Conservation (phyloP, 495 filamentous ascomycete genomes). For the Aspergillus affinis region DNA sequence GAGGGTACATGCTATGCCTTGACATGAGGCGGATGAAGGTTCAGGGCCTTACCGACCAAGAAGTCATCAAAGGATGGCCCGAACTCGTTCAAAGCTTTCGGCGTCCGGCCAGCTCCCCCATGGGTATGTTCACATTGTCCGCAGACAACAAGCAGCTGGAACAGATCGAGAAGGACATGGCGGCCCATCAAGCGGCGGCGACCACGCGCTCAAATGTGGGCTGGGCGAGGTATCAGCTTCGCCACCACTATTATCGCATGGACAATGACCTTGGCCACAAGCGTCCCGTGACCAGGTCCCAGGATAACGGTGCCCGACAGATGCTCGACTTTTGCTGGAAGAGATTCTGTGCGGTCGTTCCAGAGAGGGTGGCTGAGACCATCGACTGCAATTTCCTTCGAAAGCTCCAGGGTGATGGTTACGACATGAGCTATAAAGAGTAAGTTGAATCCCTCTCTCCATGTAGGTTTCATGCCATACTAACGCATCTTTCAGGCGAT, state of each 20-base stretch:
- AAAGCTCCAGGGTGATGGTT: conserved; percentile 34
- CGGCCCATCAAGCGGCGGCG: conserved; percentile 18
- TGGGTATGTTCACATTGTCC: conserved; percentile 60
- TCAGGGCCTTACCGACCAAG: conserved; percentile 10
- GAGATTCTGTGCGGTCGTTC: conserved; percentile 44
- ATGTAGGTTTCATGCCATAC: neutral
- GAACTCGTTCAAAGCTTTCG: conserved; percentile 43
- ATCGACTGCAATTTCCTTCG: conserved; percentile 63
- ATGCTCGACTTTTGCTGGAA: conserved; percentile 57
- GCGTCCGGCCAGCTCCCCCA: conserved; percentile 61
- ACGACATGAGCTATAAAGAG: conserved; percentile 66
- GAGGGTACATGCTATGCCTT: conserved; percentile 71
- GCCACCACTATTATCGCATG: conserved; percentile 54
- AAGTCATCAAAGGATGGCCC: conserved; percentile 32
- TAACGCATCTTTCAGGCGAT: conserved; percentile 34
- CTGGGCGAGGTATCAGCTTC: conserved; percentile 59
- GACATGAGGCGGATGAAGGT: conserved; percentile 38
- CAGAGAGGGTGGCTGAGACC: conserved; percentile 64
- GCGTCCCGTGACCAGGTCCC: conserved; percentile 58
- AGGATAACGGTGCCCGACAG: conserved; percentile 46
- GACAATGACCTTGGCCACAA: conserved; percentile 46
- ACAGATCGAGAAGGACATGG: conserved; percentile 43
- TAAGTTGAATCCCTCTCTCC: conserved; percentile 23
- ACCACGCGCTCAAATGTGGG: conserved; percentile 25
- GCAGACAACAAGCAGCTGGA: conserved; percentile 58